A percentile compares a stretch with the other conserved stretches of the same genome.
phyloP scores from a whole-genome alignment of 2,329 filamentous ascomycete genomes.

The Rhynchosporium agropyri region DNA sequence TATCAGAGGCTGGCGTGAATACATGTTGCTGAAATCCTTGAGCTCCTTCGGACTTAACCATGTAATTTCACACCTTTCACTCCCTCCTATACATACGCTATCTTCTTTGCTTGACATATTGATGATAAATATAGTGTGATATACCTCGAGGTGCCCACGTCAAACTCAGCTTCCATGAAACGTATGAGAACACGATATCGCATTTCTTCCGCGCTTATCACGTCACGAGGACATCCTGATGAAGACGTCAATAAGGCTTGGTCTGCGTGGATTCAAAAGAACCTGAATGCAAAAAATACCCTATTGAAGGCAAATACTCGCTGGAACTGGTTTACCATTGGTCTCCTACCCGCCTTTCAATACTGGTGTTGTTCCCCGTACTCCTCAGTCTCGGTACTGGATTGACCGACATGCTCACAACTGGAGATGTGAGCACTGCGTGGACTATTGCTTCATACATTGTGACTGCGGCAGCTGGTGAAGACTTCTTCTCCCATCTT shows the following conservation, averaged over 20 bases:
- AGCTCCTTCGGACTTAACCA: constrained; percentile 31
- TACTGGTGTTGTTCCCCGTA: constrained; percentile 29
- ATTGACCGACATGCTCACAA: constrained; percentile 31
- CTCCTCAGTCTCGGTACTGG: constrained; percentile 29
- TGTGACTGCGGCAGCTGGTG: constrained; percentile 35
- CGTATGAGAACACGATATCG: constrained; percentile 27
- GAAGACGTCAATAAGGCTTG: constrained; percentile 29
- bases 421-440: constrained; percentile 34
- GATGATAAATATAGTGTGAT: constrained; percentile 26
- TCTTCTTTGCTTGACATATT: too few species aligned
- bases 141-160: constrained; percentile 32
- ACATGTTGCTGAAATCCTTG: constrained; percentile 25
- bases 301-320: constrained; percentile 30
- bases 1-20: constrained; percentile 23
- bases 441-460: constrained; percentile 36
- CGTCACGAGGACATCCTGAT: constrained; percentile 30
- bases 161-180: constrained; percentile 26
- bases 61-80: too few species aligned
- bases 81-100: too few species aligned
- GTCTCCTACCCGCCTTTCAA: constrained; percentile 32
- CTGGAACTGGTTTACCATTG: constrained; percentile 30
- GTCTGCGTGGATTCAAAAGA: constrained; percentile 31
- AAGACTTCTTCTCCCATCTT: background rate
- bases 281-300: constrained; percentile 34
- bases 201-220: constrained; percentile 33